A percentile compares a stretch with the other conserved stretches of the same genome.
phyloP scores from a whole-genome alignment of 805 yeast genomes.

The Metschnikowia lochheadii region DNA sequence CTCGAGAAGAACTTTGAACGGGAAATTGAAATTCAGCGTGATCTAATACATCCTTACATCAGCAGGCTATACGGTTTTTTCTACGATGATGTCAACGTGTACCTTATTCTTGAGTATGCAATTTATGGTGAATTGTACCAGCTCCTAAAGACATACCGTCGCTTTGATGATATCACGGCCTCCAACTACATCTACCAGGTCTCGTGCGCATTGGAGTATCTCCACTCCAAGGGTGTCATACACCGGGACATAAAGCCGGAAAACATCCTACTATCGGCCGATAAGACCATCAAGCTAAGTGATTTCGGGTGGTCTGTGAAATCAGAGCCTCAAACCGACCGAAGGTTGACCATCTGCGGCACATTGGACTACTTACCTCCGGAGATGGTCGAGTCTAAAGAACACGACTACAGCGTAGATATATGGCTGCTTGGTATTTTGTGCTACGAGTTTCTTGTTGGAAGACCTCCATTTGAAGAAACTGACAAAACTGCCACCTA shows the following conservation, averaged over 20 bases:
- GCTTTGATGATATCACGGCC: slow-evolving; percentile 71
- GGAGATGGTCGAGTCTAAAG: slow-evolving; percentile 83
- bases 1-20: slow-evolving; percentile 83
- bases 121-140: slow-evolving; percentile 84
- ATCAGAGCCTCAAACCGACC: slow-evolving; percentile 12
- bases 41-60: slow-evolving; percentile 72
- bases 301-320: slow-evolving; percentile 97
- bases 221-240: slow-evolving; percentile 76
- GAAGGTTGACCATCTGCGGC: slow-evolving; percentile 76
- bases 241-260: slow-evolving; percentile 96
- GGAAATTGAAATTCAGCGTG: slow-evolving; percentile 87
- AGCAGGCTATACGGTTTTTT: slow-evolving; percentile 83
- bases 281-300: slow-evolving; percentile 75
- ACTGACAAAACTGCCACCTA: slow-evolving; percentile 72
- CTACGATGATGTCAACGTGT: slow-evolving; percentile 75
- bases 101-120: slow-evolving; percentile 79
- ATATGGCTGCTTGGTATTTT: slow-evolving; percentile 91
- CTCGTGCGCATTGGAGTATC: slow-evolving; percentile 70
- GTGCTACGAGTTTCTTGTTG: slow-evolving; percentile 81
- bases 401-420: slow-evolving; percentile 77
- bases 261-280: slow-evolving; percentile 72
- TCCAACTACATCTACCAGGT: slow-evolving; percentile 79
- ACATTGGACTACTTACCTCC: slow-evolving; percentile 94
- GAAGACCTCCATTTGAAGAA: slow-evolving; percentile 91
- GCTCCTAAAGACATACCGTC: slow-evolving; percentile 56